Evolutionary conservation across 441 rosid species (phyloP).

Genomic region (Euphorbia celastroides): DNA sequence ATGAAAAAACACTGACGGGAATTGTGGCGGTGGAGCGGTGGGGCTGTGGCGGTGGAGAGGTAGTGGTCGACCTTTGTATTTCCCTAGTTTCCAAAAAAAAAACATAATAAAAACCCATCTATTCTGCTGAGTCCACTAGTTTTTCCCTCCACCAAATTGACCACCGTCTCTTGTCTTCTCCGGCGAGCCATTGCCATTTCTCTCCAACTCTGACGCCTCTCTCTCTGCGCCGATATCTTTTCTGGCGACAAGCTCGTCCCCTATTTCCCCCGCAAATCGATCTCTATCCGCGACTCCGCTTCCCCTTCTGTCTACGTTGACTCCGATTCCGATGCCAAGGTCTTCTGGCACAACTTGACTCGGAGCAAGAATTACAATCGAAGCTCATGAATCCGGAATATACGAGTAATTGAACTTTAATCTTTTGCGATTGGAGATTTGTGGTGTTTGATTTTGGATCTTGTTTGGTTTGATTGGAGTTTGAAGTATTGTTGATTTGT

Average conservation of each 20-base stretch:
- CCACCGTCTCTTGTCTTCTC: background rate
- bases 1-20: too few relatives aligned
- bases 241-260: constrained; percentile 25
- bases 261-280: constrained; percentile 29
- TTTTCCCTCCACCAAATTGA: background rate
- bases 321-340: constrained; percentile 74
- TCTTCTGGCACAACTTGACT: constrained; percentile 71
- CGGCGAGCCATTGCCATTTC: constrained; percentile 50
- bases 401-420: constrained; percentile 34
- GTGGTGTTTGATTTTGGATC: constrained; percentile 1
- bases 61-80: too few relatives aligned
- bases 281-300: constrained; percentile 30
- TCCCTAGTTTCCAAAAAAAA: too few relatives aligned
- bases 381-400: constrained; percentile 82
- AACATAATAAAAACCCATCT: too few relatives aligned
- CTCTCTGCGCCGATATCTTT: constrained; percentile 32
- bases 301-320: constrained; percentile 44
- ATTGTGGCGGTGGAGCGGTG: too few relatives aligned
- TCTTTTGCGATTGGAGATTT: background rate
- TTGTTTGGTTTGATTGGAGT: too few relatives aligned
- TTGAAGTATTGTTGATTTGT: constrained; percentile 8
- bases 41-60: too few relatives aligned
- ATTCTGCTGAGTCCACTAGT: background rate
- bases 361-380: constrained; percentile 82
- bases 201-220: constrained; percentile 56